Percentiles rank a stretch among this genome's conserved stretches.
Evolutionary conservation across 192 early-diverging fungal species (phyloP).

Genomic region (Coemansia sp.): DNA sequence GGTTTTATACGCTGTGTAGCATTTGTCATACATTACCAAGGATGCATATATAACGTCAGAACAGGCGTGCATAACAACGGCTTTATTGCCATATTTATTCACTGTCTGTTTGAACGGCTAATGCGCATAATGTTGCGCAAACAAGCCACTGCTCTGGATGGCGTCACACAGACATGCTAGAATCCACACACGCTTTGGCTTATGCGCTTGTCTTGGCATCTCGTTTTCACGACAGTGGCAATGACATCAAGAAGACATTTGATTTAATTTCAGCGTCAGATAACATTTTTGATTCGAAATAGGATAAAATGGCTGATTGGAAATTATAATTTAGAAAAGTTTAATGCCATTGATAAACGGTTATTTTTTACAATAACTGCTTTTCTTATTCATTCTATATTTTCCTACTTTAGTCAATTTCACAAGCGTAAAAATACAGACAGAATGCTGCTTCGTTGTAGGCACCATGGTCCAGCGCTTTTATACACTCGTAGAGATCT

Average conservation of each 20-base stretch:
- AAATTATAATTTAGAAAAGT: no score
- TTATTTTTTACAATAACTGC: background rate
- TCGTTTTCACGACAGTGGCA: background rate
- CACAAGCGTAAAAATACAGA: background rate
- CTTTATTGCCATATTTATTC: no score
- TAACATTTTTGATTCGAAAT: no score
- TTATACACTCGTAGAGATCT: background rate
- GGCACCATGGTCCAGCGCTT: background rate
- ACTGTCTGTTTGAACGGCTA: background rate
- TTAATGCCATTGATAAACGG: no score
- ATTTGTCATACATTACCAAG: background rate
- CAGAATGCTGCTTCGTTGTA: conserved; percentile 5
- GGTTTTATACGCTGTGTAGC: no score
- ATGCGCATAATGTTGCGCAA: background rate
- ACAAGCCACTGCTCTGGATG: background rate
- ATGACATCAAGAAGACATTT: no score
- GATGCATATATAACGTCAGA: no score
- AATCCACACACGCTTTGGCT: background rate
- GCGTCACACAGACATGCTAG: background rate
- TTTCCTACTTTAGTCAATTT: no score
- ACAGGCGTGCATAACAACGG: no score
- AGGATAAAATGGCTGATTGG: no score
- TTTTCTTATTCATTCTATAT: no score
- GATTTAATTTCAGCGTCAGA: no score
- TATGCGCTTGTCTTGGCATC: background rate